Evolutionary conservation across 352 stramenopile genomes (phyloP), one percentile per base, ranked within the genome.

Genomic region (Phytophthora lateralis): DNA sequence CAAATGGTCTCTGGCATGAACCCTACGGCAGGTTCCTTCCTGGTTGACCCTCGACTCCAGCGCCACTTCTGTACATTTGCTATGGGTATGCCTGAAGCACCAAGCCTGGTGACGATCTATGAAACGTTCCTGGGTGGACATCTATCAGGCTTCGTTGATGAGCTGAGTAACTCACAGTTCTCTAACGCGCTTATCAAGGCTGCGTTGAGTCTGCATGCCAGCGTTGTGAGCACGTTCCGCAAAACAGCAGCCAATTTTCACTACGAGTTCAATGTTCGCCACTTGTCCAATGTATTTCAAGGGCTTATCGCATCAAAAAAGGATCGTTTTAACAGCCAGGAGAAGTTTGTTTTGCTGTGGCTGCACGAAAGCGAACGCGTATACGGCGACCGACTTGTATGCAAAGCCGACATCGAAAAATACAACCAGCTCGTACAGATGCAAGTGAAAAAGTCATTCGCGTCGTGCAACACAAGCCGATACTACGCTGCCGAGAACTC

Each of bases 231-330:
- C 37, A 97, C 89, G 11, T 96, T 99, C 72, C 80, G 90, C n/a
- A 98, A 98, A 67, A 98, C 94, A 0, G 95, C 96, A 4, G 84
- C 86, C 6, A 99, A 99, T 62, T 99, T 99, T 63, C 96, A 99
- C 78, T 99, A 99, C 74, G 94, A 99, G 75, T 99, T 99, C 69
- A 98, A 98, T 50, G 96, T 99, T 39, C 90, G 96, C 5, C 91
- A 99, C 66, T 79, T 99, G 26, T 96, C 82, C 32, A 98, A 98
- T 56, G 91, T 99, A 0, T 99, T 99, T 69, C 96, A 99, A 68
- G 96, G 96, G 4, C 73, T 99, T 18, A 95, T 99, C 29, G 89
- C 96, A 0, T 96, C 90, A 2, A 94, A 97, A 52, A 96, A 96
- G 42, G 79, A 94, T 44, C 90, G 97, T 10, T 98, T 98, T 55